phyloP scores from a whole-genome alignment of 2,329 filamentous ascomycete genomes.

The Dothideomycetidae sp. region DNA sequence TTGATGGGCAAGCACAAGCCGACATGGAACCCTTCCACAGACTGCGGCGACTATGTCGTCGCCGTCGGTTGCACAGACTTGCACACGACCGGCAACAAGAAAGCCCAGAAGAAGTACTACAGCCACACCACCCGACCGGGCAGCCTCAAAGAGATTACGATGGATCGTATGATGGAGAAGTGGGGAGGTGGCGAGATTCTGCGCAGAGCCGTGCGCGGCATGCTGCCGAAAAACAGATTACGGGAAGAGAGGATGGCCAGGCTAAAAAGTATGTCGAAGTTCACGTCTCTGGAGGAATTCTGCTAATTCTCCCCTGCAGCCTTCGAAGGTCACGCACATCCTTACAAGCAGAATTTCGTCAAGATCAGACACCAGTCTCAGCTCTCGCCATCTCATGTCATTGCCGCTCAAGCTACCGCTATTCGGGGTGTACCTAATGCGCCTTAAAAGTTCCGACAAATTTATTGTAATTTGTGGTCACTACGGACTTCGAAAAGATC shows the following conservation, averaged over 20 bases:
- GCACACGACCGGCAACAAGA: conserved; percentile 82
- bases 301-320: conserved; percentile 32
- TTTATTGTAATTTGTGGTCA: conserved; percentile 7
- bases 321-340: conserved; percentile 85
- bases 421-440: neutral
- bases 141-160: conserved; percentile 71
- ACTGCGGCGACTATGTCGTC: conserved; percentile 98
- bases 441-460: conserved; percentile 7
- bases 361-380: conserved; percentile 29
- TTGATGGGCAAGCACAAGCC: conserved; percentile 99
- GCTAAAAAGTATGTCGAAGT: conserved; percentile 50
- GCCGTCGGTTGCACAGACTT: conserved; percentile 79
- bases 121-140: conserved; percentile 84
- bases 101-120: conserved; percentile 90
- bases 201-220: conserved; percentile 82
- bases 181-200: conserved; percentile 86
- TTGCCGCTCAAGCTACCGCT: conserved; percentile 8
- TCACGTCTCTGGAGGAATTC: neutral
- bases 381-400: neutral
- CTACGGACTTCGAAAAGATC: too few species aligned
- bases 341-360: conserved; percentile 78
- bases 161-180: conserved; percentile 91
- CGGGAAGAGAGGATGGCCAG: conserved; percentile 74
- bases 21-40: conserved; percentile 89
- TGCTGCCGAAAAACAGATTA: conserved; percentile 94